phyloP scores from a whole-genome alignment of 441 rosid species.

The Eruca vesicaria region DNA sequence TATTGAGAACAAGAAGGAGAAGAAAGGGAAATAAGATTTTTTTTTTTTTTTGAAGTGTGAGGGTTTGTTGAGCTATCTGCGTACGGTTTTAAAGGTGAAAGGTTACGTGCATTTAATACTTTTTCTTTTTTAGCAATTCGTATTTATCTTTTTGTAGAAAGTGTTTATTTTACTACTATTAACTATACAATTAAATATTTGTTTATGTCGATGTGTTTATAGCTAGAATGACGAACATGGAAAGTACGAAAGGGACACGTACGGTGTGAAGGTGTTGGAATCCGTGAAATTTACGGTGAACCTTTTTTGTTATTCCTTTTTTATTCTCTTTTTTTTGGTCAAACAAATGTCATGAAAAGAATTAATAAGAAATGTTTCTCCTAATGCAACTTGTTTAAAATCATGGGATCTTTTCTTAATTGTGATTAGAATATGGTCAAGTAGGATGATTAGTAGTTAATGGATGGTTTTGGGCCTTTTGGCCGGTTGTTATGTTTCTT shows the following conservation, averaged over 20 bases:
- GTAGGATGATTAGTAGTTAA: conserved; percentile 8
- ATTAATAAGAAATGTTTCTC: background rate
- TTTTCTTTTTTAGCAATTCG: background rate
- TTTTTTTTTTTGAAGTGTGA: background rate
- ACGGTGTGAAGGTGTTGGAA: conserved; percentile 19
- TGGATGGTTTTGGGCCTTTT: conserved; percentile 1
- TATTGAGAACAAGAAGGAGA: background rate
- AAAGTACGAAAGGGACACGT: conserved; percentile 30
- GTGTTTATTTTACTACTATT: background rate
- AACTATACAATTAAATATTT: background rate
- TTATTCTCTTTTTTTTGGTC: background rate
- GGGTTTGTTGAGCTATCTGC: conserved; percentile 22
- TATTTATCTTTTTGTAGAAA: conserved; percentile 13
- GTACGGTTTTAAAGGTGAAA: conserved; percentile 21
- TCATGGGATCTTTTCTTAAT: background rate
- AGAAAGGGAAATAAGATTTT: background rate
- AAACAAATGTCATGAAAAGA: background rate
- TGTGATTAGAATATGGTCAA: background rate
- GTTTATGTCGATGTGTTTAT: background rate
- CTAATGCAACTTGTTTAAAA: background rate
- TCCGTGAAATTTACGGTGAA: conserved; percentile 6
- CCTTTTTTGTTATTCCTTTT: background rate
- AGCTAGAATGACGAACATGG: background rate
- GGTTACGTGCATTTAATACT: background rate
- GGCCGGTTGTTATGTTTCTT: background rate